A percentile compares a stretch with the other conserved stretches of the same genome.
Conservation (phyloP, 1,139 yeast genomes). For the Suhomyces maxii region DNA sequence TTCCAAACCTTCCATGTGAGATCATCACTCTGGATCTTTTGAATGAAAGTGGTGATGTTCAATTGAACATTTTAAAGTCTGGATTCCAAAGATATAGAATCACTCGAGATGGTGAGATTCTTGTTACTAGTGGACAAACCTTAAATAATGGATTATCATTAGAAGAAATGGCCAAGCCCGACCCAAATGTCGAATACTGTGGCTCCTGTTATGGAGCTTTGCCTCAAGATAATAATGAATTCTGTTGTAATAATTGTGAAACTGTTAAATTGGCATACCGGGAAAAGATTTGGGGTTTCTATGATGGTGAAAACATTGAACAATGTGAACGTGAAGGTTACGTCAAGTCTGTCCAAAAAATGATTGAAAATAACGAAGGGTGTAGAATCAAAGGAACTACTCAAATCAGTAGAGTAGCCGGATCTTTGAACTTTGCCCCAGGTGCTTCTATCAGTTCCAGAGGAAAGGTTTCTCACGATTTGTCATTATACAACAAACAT, state of each 20-base stretch:
- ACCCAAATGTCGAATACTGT: conserved; percentile 54
- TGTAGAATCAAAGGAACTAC: conserved; percentile 83
- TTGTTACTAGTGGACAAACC: conserved; percentile 21
- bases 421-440: conserved; percentile 94
- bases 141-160: conserved; percentile 31
- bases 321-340: conserved; percentile 93
- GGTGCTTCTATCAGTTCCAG: conserved; percentile 64
- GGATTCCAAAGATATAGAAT: conserved; percentile 75
- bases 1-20: conserved; percentile 85
- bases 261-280: conserved; percentile 81
- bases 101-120: conserved; percentile 34
- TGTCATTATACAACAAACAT: conserved; percentile 63
- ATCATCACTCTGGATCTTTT: conserved; percentile 47
- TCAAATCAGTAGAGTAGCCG: conserved; percentile 79
- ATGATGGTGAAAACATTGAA: conserved; percentile 78
- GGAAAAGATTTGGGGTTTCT: conserved; percentile 80
- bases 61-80: conserved; percentile 65
- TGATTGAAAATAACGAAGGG: conserved; percentile 67
- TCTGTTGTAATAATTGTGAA: conserved; percentile 86
- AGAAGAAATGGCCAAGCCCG: conserved; percentile 34
- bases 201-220: conserved; percentile 91
- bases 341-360: conserved; percentile 56
- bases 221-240: conserved; percentile 58
- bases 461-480: conserved; percentile 78
- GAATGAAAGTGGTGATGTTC: conserved; percentile 85